phyloP scores from a whole-genome alignment of 345 rosid genomes.

The Ailanthus altissimus region DNA sequence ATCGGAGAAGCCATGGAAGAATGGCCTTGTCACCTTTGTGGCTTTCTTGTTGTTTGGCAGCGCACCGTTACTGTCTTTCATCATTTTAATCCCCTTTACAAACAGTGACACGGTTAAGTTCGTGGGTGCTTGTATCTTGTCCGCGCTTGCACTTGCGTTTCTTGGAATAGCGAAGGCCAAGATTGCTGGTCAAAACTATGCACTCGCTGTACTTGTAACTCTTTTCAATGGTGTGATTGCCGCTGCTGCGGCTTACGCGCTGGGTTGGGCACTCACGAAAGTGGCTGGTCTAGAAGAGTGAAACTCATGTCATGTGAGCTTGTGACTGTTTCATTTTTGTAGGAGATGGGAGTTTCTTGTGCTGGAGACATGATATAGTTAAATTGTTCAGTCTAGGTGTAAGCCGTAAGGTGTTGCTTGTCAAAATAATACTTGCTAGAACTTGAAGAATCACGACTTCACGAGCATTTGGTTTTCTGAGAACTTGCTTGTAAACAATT shows the following conservation, averaged over 20 bases:
- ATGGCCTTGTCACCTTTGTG: constrained; percentile 33
- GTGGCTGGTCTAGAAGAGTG: constrained; percentile 30
- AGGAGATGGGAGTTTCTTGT: neutral
- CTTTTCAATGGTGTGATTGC: constrained; percentile 36
- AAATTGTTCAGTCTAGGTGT: no score
- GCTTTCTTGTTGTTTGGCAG: constrained; percentile 42
- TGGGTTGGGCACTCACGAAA: constrained; percentile 38
- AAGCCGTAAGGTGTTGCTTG: no score
- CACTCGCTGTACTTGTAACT: constrained; percentile 22
- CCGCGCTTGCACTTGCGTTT: constrained; percentile 36
- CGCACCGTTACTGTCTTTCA: constrained; percentile 46
- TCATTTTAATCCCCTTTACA: constrained; percentile 42
- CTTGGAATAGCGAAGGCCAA: constrained; percentile 46
- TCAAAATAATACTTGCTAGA: no score
- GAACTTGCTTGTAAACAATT: no score
- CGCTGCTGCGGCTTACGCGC: constrained; percentile 41
- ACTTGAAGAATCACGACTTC: no score
- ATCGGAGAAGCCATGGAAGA: constrained; percentile 42
- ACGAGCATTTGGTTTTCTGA: no score
- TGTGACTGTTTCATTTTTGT: neutral
- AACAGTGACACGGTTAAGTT: constrained; percentile 32
- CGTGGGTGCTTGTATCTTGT: constrained; percentile 39
- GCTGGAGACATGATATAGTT: no score
- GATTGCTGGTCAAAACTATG: constrained; percentile 33
- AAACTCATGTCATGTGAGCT: neutral